These are phyloP conservation scores for Malus hybrid DNA, from an alignment of 331 rosid genomes.

Conservation along the genomic window DNA sequence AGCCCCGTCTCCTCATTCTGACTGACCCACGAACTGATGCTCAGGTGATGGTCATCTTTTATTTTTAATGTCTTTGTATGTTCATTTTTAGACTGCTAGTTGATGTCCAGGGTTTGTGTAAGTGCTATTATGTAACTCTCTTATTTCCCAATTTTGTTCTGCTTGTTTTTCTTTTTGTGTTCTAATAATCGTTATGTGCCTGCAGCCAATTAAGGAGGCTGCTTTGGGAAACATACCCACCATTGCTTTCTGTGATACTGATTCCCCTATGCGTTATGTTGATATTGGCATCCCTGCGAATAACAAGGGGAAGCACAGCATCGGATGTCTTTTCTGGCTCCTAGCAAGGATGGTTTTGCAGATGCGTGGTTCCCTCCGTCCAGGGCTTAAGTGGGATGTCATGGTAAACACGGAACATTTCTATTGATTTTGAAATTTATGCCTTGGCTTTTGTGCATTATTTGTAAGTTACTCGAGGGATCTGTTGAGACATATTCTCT, in stretches of 20 bases:
- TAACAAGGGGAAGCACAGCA: slow-evolving; percentile 86
- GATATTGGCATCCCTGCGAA: slow-evolving; percentile 93
- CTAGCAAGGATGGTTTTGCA: slow-evolving; percentile 83
- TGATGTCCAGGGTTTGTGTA: neutral
- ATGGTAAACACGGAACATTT: slow-evolving; percentile 40
- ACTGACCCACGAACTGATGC: slow-evolving; percentile 86
- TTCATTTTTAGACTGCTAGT: neutral
- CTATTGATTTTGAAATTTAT: neutral
- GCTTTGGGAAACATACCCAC: slow-evolving; percentile 91
- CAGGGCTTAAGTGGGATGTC: slow-evolving; percentile 80
- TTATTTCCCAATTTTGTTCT: neutral
- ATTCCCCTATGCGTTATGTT: slow-evolving; percentile 73
- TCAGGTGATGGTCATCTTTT: slow-evolving; percentile 35
- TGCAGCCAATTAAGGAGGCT: slow-evolving; percentile 86
- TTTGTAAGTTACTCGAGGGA: neutral
- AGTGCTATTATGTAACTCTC: neutral
- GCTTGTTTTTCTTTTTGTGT: neutral
- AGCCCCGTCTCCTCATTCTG: slow-evolving; percentile 75
- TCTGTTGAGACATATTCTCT: neutral
- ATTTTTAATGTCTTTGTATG: neutral
- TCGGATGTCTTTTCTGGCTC: slow-evolving; percentile 65
- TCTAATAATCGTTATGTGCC: slow-evolving; percentile 1
- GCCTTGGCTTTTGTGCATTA: neutral
- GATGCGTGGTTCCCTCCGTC: slow-evolving; percentile 66
- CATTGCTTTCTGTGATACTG: slow-evolving; percentile 85